Conservation (phyloP, 345 rosid species). For the Citrus cavaleriei region DNA sequence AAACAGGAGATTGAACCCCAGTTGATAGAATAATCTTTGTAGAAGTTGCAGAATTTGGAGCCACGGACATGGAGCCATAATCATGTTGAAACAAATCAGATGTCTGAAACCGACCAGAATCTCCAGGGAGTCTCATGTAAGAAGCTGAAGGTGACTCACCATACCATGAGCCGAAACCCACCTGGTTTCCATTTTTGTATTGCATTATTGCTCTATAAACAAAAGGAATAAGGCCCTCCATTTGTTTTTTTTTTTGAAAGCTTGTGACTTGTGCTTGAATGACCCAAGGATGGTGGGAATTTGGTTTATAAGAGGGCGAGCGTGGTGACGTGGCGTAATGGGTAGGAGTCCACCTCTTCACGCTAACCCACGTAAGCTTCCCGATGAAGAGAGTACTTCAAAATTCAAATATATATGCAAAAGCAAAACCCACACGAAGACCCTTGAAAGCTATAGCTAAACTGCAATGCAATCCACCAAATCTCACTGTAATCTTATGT, state of each 20-base stretch:
- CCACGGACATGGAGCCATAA: constrained; percentile 21
- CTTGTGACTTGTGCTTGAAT: constrained; percentile 3
- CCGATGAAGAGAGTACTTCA: constrained; percentile 2
- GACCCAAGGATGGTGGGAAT: background rate
- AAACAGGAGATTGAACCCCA: constrained; percentile 58
- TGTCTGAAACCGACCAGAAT: constrained; percentile 66
- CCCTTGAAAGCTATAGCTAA: constrained; percentile 38
- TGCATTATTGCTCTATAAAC: constrained; percentile 62
- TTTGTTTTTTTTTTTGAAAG: constrained; percentile 11
- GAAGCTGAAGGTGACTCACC: constrained; percentile 63
- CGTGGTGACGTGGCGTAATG: constrained; percentile 51
- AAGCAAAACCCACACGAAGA: constrained; percentile 25
- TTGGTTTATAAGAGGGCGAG: constrained; percentile 23
- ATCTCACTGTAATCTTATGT: constrained; percentile 1
- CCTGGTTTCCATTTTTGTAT: constrained; percentile 53
- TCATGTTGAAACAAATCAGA: constrained; percentile 49
- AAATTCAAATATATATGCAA: constrained; percentile 8
- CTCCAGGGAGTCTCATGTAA: constrained; percentile 85
- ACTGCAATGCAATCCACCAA: constrained; percentile 34
- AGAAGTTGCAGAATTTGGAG: constrained; percentile 14
- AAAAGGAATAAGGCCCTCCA: constrained; percentile 86
- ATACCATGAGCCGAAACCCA: constrained; percentile 35
- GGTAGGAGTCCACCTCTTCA: constrained; percentile 34
- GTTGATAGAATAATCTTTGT: constrained; percentile 43
- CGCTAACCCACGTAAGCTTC: constrained; percentile 28